Percentiles rank a stretch among this genome's conserved stretches.
phyloP scores from a whole-genome alignment of 2,329 filamentous ascomycete species.

The Rhytidhysteron rufulum region DNA sequence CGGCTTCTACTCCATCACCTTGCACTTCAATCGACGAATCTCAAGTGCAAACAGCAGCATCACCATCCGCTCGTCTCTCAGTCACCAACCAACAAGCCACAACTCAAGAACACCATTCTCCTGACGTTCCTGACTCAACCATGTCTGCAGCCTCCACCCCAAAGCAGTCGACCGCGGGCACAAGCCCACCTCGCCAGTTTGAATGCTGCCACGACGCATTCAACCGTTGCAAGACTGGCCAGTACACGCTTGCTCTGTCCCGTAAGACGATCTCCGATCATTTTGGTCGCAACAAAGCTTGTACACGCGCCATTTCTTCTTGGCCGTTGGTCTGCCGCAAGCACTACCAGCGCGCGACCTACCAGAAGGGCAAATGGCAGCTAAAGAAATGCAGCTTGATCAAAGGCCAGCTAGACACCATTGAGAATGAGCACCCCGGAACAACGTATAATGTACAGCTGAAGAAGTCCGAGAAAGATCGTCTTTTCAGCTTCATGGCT shows the following conservation, averaged over 20 bases:
- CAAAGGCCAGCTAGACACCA: constrained; percentile 27
- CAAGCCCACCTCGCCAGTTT: constrained; percentile 14
- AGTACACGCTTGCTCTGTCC: constrained; percentile 27
- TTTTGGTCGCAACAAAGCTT: constrained; percentile 38
- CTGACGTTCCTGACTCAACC: no score
- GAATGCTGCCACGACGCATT: constrained; percentile 29
- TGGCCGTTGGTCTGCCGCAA: constrained; percentile 38
- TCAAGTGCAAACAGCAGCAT: no score
- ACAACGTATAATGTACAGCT: constrained; percentile 28
- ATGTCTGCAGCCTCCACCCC: background rate
- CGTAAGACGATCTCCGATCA: constrained; percentile 39
- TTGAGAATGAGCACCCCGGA: constrained; percentile 26
- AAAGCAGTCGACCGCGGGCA: background rate
- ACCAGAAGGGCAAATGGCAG: constrained; percentile 33
- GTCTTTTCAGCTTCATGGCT: constrained; percentile 25
- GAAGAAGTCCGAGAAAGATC: constrained; percentile 33
- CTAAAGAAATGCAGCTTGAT: constrained; percentile 30
- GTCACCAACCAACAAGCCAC: no score
- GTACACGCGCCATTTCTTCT: constrained; percentile 23
- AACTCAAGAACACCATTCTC: no score
- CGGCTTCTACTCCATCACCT: no score
- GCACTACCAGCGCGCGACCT: constrained; percentile 39
- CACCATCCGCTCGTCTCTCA: no score
- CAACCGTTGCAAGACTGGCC: constrained; percentile 27
- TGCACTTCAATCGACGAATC: no score